These are phyloP conservation scores for Spinacia oleracea DNA, from an alignment of 179 eudicot genomes.

Conservation along the genomic window DNA sequence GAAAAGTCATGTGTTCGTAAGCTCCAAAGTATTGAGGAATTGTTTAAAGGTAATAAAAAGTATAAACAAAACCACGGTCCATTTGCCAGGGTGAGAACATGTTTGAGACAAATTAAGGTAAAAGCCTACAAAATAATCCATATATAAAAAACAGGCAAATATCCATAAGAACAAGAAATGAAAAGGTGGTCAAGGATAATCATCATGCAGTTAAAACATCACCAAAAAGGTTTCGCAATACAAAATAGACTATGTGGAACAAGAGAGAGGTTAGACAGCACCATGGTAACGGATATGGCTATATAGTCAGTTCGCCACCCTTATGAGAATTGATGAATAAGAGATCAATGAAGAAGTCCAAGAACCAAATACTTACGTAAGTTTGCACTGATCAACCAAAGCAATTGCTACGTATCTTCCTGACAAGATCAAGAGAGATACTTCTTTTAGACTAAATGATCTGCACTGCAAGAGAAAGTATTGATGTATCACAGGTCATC, in stretches of 20 bases:
- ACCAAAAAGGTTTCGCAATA: not conserved
- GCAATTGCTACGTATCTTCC: conserved; percentile 83
- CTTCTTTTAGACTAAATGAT: conserved; percentile 67
- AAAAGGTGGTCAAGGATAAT: not conserved
- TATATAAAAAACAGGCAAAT: not conserved
- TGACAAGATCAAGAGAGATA: conserved; percentile 71
- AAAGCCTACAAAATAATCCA: not conserved
- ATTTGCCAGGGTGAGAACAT: not conserved
- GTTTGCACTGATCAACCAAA: conserved; percentile 77
- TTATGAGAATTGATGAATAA: not conserved
- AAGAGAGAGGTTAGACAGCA: not conserved
- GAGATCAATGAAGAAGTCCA: not conserved
- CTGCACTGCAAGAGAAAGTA: conserved; percentile 74
- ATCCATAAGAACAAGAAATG: not conserved
- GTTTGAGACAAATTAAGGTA: not conserved
- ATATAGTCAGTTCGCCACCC: not conserved
- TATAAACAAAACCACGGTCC: not conserved
- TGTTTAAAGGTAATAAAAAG: not conserved
- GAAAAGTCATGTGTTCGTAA: not conserved
- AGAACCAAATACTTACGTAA: conserved; percentile 46
- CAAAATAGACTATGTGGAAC: not conserved
- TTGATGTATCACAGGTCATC: conserved; percentile 27
- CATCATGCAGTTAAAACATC: not conserved
- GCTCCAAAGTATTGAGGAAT: not conserved
- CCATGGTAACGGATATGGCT: not conserved